Evolutionary conservation across 805 yeast species (phyloP), one percentile per base, ranked within the genome.

Genomic region (Barnettozyma sp.): DNA sequence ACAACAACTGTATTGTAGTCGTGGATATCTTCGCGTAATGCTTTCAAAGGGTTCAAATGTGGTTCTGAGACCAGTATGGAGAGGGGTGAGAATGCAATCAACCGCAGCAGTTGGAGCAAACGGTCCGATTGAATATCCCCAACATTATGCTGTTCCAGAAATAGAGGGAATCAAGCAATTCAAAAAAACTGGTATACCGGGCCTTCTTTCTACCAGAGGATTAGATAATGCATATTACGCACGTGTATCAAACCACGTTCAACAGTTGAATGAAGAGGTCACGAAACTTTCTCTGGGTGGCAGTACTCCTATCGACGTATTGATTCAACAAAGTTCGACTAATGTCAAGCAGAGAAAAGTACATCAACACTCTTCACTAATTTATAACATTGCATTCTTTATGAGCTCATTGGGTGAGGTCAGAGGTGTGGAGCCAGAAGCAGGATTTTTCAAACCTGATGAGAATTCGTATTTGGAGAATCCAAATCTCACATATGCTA

Each of bases 201-300:
- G 82, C 3, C 54, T 77, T 4, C 62, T 70, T 38, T 64, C 76
- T 4, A 34, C 62, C 1, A 43, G 61, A 28, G 75, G 77, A 8
- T 49, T 76, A n/a, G 50, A 67, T 11, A 70, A 65, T 39, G 67
- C 72, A 4, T 76, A 78, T 73, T 65, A 58, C 42, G 59, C 64
- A 16, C 65, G 76, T 46, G 61, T 68, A 4, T 55, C 57, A 4
- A 22, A 41, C 7, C 65, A 66, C 34, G 58, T 66, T 6, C 58
- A 55, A 4, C 60, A 60, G 17, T 54, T 76, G 36, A 70, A 71
- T 48, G 49, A 52, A 14, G 45, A 46, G 28, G 50, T 55, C n/a
- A 40, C 46, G 34, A 44, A 45, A 5, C 32, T 45, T 8, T 50
- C 55, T 10, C 46, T 56, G n/a, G 43, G 47, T 24, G 48, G 56